phyloP scores from a whole-genome alignment of 2,329 filamentous ascomycete species.

The Nakataea oryzae region DNA sequence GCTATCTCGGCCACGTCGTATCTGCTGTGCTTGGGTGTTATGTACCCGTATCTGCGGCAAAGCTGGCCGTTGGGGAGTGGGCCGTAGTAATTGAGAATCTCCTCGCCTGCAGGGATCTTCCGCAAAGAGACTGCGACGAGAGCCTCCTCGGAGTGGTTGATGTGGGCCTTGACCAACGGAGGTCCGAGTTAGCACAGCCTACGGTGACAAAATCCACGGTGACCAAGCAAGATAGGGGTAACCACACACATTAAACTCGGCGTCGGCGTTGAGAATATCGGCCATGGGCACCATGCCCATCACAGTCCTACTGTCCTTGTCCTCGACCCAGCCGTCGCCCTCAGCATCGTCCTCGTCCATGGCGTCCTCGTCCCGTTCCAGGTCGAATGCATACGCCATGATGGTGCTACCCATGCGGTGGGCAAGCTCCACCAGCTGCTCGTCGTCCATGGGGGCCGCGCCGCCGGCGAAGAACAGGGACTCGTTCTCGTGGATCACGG shows the following conservation, averaged over 20 bases:
- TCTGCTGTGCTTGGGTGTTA: conserved; percentile 64
- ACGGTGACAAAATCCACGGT: conserved; percentile 26
- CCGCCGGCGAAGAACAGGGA: conserved; percentile 32
- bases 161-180: conserved; percentile 31
- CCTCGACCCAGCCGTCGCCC: conserved; percentile 55
- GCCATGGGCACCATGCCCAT: conserved; percentile 90
- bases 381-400: conserved; percentile 88
- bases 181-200: not conserved
- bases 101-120: conserved; percentile 57
- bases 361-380: conserved; percentile 38
- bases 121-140: conserved; percentile 65
- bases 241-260: conserved; percentile 61
- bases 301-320: conserved; percentile 42
- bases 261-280: conserved; percentile 82
- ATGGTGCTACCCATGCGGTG: conserved; percentile 81
- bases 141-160: conserved; percentile 40
- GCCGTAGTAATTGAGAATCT: conserved; percentile 85
- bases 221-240: conserved; percentile 27
- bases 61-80: conserved; percentile 75
- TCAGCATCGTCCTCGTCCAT: conserved; percentile 40
- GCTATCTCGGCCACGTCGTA: conserved; percentile 79
- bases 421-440: conserved; percentile 40
- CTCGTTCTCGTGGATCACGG: conserved; percentile 34
- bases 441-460: conserved; percentile 25
- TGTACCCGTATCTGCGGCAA: conserved; percentile 76